These are phyloP conservation scores for Omphalotus guepiniiformis DNA, from an alignment of 768 basidiomycete genomes.

Conservation along the genomic window DNA sequence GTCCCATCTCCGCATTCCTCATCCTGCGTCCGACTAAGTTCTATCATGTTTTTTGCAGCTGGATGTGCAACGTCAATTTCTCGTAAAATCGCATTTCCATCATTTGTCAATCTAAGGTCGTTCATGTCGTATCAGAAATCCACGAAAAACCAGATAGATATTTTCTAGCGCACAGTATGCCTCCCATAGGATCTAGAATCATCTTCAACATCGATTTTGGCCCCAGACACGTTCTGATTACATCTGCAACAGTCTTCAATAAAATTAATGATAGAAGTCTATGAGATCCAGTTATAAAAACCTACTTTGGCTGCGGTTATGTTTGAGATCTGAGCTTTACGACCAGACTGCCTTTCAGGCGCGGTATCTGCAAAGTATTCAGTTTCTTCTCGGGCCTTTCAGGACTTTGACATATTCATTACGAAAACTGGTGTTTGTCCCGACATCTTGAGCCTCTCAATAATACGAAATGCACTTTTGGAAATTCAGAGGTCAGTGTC, in stretches of 20 bases:
- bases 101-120: constrained; percentile 78
- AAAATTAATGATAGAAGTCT: constrained; percentile 4
- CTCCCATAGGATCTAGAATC: constrained; percentile 99
- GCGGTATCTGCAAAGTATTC: constrained; percentile 65
- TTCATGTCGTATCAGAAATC: constrained; percentile 6
- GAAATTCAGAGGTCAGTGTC: too few species aligned
- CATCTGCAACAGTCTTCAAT: constrained; percentile 89
- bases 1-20: constrained; percentile 99
- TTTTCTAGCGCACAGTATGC: constrained; percentile 70
- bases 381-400: too few species aligned
- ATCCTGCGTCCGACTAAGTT: constrained; percentile 95
- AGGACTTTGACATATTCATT: constrained; percentile 51
- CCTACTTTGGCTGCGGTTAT: constrained; percentile 94
- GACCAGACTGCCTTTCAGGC: constrained; percentile 89
- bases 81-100: constrained; percentile 97
- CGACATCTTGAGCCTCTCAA: constrained; percentile 39
- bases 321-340: constrained; percentile 95
- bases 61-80: constrained; percentile 99
- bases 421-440: constrained; percentile 80
- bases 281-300: constrained; percentile 4
- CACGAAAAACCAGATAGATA: neutral
- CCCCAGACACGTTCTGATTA: constrained; percentile 94
- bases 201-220: constrained; percentile 99
- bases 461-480: too few species aligned
- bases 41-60: constrained; percentile 99